Percentiles rank a stretch among this genome's conserved stretches.
These are phyloP conservation scores for Plasmodium vivax DNA, from an alignment of 169 alveolate genomes.

Conservation along the genomic window DNA sequence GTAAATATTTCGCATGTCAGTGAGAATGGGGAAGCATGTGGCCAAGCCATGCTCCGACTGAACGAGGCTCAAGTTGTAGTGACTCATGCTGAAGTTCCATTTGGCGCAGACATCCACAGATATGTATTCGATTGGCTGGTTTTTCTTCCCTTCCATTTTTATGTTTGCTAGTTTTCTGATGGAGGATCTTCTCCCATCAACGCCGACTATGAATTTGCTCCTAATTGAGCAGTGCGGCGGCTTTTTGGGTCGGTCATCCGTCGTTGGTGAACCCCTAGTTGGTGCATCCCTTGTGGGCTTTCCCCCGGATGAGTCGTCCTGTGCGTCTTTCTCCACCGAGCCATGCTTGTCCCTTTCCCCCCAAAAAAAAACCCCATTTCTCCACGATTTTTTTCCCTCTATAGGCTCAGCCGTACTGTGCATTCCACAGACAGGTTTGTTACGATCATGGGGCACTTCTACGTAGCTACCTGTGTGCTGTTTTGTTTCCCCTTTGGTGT, in stretches of 20 bases:
- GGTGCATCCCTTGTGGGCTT: not conserved
- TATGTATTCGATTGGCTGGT: constrained; percentile 3
- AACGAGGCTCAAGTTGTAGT: constrained; percentile 17
- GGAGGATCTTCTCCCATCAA: constrained; percentile 22
- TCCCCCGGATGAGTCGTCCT: not conserved
- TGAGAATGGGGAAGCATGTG: constrained; percentile 43
- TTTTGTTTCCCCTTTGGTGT: not conserved
- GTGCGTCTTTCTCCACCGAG: not conserved
- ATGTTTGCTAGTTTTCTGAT: constrained; percentile 24
- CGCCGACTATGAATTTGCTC: constrained; percentile 36
- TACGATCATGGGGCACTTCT: not conserved
- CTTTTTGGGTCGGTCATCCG: not conserved
- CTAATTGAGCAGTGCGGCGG: not conserved
- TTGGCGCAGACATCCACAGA: constrained; percentile 50
- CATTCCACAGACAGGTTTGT: not conserved
- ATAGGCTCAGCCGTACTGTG: not conserved
- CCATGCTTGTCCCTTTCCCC: not conserved
- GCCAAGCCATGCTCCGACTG: constrained; percentile 35
- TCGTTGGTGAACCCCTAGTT: not conserved
- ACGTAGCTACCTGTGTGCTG: not conserved
- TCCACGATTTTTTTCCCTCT: not conserved
- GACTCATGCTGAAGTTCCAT: constrained; percentile 31
- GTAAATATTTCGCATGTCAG: constrained; percentile 15
- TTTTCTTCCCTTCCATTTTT: constrained; percentile 16
- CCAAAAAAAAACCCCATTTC: not conserved